Percentiles rank a stretch among this genome's conserved stretches.
Conservation (phyloP, 139 green algal species). For the Chlorella ohadii region DNA sequence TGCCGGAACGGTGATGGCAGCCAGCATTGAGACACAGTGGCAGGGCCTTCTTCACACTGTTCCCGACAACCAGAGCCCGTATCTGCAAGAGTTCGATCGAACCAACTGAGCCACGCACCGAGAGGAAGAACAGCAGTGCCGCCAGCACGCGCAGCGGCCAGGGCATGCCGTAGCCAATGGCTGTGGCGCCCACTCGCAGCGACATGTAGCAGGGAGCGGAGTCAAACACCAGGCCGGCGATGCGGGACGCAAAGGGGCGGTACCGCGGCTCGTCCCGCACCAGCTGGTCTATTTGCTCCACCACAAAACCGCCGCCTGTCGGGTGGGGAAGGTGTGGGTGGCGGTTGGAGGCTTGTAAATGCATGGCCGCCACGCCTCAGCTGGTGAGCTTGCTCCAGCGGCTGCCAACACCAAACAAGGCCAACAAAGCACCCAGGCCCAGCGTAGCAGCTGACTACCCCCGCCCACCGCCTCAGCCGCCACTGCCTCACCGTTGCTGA, state of each 20-base stretch:
- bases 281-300: conserved; percentile 35
- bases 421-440: not conserved
- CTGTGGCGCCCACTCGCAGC: not conserved
- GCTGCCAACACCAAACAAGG: no score
- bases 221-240: conserved; percentile 10
- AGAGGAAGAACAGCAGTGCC: conserved; percentile 1
- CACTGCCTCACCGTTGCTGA: conserved; percentile 44
- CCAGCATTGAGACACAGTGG: no score
- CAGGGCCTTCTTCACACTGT: no score
- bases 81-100: no score
- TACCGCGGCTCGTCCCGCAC: not conserved
- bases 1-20: no score
- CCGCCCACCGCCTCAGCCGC: not conserved
- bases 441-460: no score
- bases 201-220: conserved; percentile 22
- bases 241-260: not conserved
- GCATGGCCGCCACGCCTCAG: no score
- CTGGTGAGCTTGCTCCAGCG: no score
- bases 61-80: no score
- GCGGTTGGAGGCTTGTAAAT: no score
- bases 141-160: not conserved
- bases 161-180: not conserved
- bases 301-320: conserved; percentile 6
- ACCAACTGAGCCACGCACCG: not conserved
- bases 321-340: not conserved